Conservation (phyloP, 139 green algal genomes). For the Micromonas pusilla region DNA sequence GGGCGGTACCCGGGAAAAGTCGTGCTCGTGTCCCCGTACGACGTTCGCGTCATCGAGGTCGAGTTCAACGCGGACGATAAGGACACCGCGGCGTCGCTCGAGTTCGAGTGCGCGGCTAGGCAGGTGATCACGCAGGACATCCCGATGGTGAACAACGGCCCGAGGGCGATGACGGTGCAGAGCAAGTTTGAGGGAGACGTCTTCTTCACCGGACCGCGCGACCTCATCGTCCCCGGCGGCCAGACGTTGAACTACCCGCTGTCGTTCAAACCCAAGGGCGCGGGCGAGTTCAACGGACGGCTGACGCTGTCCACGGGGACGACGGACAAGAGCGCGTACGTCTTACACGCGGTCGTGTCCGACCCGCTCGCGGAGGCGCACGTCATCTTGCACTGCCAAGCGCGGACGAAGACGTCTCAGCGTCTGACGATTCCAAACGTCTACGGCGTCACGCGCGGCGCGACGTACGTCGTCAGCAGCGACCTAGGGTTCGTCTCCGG, state of each 20-base stretch:
- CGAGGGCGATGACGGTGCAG: conserved; percentile 39
- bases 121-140: conserved; percentile 52
- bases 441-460: conserved; percentile 14
- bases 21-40: conserved; percentile 45
- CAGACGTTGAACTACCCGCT: conserved; percentile 49
- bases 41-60: conserved; percentile 60
- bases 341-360: conserved; percentile 44
- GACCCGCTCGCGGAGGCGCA: conserved; percentile 60
- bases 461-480: conserved; percentile 45
- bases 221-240: conserved; percentile 48
- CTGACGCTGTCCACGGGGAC: conserved; percentile 54
- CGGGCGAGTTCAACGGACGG: conserved; percentile 44
- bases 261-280: conserved; percentile 47
- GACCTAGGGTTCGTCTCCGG: conserved; percentile 53
- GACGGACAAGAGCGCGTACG: conserved; percentile 52
- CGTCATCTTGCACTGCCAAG: conserved; percentile 51
- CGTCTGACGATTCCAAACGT: conserved; percentile 57
- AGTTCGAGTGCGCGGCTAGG: conserved; percentile 50
- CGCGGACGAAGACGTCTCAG: neutral
- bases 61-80: conserved; percentile 43
- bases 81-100: conserved; percentile 44
- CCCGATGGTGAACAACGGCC: conserved; percentile 55
- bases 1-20: conserved; percentile 61
- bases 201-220: conserved; percentile 45
- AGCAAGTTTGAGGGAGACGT: conserved; percentile 35